A percentile compares a stretch with the other conserved stretches of the same genome.
Conservation (phyloP, 306 rosid species). For the Pterocarpus santalinus region DNA sequence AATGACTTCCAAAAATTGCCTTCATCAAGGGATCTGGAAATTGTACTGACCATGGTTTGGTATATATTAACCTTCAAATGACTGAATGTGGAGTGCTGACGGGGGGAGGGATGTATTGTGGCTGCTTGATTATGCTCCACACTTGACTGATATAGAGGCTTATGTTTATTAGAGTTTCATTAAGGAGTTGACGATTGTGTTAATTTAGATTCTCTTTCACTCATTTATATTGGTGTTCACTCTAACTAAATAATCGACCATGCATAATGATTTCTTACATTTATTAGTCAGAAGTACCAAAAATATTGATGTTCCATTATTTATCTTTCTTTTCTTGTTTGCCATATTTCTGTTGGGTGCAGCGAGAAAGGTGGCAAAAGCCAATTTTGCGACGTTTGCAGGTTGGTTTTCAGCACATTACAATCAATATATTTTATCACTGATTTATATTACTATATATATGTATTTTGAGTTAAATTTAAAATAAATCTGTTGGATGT, state of each 20-base stretch:
- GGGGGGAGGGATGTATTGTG: neutral
- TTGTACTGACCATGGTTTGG: neutral
- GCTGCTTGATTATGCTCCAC: neutral
- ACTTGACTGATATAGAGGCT: neutral
- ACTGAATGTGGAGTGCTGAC: neutral
- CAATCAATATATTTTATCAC: neutral
- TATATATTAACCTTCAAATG: neutral
- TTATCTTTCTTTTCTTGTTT: neutral
- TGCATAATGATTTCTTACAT: neutral
- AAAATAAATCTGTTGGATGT: neutral
- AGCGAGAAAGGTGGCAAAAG: constrained; percentile 18
- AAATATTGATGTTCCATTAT: neutral
- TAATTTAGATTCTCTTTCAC: neutral
- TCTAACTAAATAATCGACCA: neutral
- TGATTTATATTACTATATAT: neutral
- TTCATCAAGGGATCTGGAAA: neutral
- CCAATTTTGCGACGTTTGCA: constrained; percentile 9
- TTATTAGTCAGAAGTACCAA: neutral
- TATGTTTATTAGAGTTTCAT: neutral
- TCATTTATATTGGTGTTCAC: neutral
- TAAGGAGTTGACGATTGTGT: neutral
- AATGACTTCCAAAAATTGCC: neutral
- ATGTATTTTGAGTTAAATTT: neutral
- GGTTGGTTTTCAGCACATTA: constrained; percentile 3
- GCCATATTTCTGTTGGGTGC: neutral